Evolutionary conservation across 108 stramenopile species (phyloP).

Genomic region (Cyclostephanos tholiformis): DNA sequence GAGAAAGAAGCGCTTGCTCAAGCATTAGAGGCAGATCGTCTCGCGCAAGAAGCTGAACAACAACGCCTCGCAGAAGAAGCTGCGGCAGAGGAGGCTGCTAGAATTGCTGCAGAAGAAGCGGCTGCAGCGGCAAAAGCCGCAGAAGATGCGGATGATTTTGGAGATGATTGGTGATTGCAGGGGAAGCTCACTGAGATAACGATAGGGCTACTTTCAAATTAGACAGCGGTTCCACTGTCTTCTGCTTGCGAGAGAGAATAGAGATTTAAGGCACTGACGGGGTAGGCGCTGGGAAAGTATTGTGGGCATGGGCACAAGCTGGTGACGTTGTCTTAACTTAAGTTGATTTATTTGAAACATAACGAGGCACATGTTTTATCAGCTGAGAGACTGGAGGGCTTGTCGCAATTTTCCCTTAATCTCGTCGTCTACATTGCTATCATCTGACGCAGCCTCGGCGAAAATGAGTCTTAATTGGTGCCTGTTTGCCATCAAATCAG

Average conservation of each 20-base stretch:
- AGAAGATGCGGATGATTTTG: slow-evolving; percentile 68
- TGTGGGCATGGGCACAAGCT: no score
- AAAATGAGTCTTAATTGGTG: slow-evolving; percentile 74
- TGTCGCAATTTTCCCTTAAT: slow-evolving; percentile 75
- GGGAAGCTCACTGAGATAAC: no score
- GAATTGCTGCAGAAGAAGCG: slow-evolving; percentile 52
- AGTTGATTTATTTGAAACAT: no score
- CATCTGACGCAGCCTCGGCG: slow-evolving; percentile 62
- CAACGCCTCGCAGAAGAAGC: slow-evolving; percentile 26
- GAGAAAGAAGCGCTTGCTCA: slow-evolving; percentile 41
- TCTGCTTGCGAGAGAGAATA: no score
- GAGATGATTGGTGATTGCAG: slow-evolving; percentile 72
- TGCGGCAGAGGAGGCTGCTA: slow-evolving; percentile 37
- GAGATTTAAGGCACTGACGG: no score
- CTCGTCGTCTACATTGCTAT: slow-evolving; percentile 78
- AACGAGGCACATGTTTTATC: slow-evolving; percentile 14
- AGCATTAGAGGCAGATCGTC: slow-evolving; percentile 41
- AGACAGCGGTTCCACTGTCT: no score
- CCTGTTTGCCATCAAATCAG: slow-evolving; percentile 72
- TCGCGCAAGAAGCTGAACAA: slow-evolving; percentile 38
- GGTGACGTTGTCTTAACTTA: no score
- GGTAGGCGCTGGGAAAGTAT: no score
- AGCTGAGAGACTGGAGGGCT: slow-evolving; percentile 53
- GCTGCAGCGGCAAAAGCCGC: slow-evolving; percentile 39
- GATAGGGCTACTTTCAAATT: neutral